Evolutionary conservation across 2,329 filamentous ascomycete species (phyloP), one percentile per base, ranked within the genome.

Genomic region (Colletotrichum spinosum): DNA sequence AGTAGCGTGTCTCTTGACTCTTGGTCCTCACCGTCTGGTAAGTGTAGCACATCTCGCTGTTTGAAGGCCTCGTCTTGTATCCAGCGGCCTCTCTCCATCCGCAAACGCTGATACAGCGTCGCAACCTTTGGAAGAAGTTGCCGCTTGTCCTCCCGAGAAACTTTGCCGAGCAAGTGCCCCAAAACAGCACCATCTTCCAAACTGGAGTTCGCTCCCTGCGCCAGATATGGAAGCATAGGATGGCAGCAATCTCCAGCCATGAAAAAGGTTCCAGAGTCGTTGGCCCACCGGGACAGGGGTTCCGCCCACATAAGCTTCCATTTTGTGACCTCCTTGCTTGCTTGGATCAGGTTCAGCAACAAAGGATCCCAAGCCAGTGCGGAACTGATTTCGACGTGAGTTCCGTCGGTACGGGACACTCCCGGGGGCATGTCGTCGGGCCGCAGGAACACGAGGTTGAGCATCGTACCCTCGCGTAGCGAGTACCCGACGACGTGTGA

Each of bases 361-460:
- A 72, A 70, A 2, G 75, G 70, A 46, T 78, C 75, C 78, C 78
- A 81, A 33, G 62, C 65, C 0, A 38, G 35, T 55, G 71, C 69
- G 42, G 72, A 69, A 12, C 41, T 55, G 41, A 55, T 55, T 33
- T 55, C 52, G 11, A 86, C 83, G 1, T 88, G 69, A 8, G 83
- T 84, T 2, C 86, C 88, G 2, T 79, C 68, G 57, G 81, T 77
- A 39, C 83, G 82, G 9, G 82, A 79, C 0, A 88, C 83, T 12
- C 52, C 52, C 17, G 17, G 35, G 35, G 52, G 52, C 52, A 55
- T 12, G 37, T 42, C 33, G 11, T 55, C 52, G 11, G 52, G 52
- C 34, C n/a, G 17, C 25, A 55, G 52, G n/a, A 55, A 45, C 11
- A 41, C 81, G 53, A 84, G 75, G 68, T 84, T 83, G 69, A 80